Base-by-base conservation (phyloP, 345 rosid species). In the Hibiscus tridactylites region DNA sequence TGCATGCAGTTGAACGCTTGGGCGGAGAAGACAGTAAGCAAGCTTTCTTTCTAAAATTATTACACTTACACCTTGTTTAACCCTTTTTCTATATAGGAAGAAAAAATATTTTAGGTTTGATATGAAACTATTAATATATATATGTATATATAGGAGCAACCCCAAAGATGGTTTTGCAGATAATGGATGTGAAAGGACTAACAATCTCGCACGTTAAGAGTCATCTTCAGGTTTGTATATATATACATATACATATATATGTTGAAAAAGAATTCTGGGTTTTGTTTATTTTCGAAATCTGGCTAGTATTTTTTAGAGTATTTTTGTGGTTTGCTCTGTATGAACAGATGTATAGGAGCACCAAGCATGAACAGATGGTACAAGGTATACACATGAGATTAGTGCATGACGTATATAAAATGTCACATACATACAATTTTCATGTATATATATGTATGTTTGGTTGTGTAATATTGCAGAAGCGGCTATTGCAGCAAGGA, bases 131-230 rank as follows among this genome's bases (percentile, higher is more conserved):
- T 2, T 46, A 3, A 13, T 46, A 44, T 44, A 44, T 33, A 13
- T 73, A 21, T 21, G 68, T 19, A 71, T 6, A 8, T 39, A 21
- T 64, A 89, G 90, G 83, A 68, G 96, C 90, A 21, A 90, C 96
- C 2, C 96, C 96, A 0, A 90, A 90, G 80, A 73, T 85, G 86
- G 86, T 90, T 56, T 70, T 90, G 52, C 87, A 90, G 75, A 74
- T 82, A 9, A 90, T 90, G 92, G 61, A 78, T 79, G 86, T 86
- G 64, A 86, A 79, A 73, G 96, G 89, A 15, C 89, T 90, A 2
- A 82, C 92, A 9, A 83, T 90, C 47, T 83, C 91, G 74, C 91
- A 90, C 70, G 89, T 90, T 8, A 90, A 90, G 82, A 90, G 96
- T 78, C 96, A 90, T 76, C 92, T 90, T 65, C 92, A 90, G 96